Percentiles rank a stretch among this genome's conserved stretches.
These are phyloP conservation scores for Suillus subaureus DNA, from an alignment of 768 basidiomycete genomes.

Conservation along the genomic window DNA sequence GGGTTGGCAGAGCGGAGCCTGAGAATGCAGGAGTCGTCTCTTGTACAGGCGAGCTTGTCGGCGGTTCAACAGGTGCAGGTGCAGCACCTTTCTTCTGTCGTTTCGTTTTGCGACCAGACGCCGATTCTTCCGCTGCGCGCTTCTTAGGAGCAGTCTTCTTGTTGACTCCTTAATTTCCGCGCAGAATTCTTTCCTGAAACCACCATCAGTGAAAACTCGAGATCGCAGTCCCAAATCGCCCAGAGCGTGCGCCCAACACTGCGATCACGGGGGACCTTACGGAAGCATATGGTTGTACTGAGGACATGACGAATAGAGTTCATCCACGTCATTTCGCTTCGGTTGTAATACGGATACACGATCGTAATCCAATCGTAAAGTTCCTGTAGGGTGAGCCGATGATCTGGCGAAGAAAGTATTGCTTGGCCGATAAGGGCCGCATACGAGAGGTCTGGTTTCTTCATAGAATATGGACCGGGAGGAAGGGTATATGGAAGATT, in stretches of 20 bases:
- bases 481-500: slow-evolving; percentile 77
- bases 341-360: slow-evolving; percentile 91
- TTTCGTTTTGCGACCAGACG: slow-evolving; percentile 47
- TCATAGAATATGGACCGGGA: slow-evolving; percentile 76
- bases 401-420: slow-evolving; percentile 79
- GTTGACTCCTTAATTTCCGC: slow-evolving; percentile 36
- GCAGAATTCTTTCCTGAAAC: slow-evolving; percentile 69
- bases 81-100: slow-evolving; percentile 42
- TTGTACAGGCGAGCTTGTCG: slow-evolving; percentile 18
- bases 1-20: slow-evolving; percentile 22
- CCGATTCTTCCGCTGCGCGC: slow-evolving; percentile 39
- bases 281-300: slow-evolving; percentile 88
- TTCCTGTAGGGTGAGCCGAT: slow-evolving; percentile 89
- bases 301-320: slow-evolving; percentile 97
- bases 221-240: slow-evolving; percentile 83
- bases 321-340: slow-evolving; percentile 95
- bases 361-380: slow-evolving; percentile 97
- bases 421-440: slow-evolving; percentile 97
- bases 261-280: slow-evolving; percentile 79
- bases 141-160: slow-evolving; percentile 39
- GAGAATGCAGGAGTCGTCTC: slow-evolving; percentile 22
- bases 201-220: slow-evolving; percentile 80
- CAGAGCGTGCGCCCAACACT: slow-evolving; percentile 82
- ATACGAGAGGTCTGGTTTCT: slow-evolving; percentile 87
- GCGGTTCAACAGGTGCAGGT: slow-evolving; percentile 7